A percentile compares a stretch with the other conserved stretches of the same genome.
Conservation (phyloP, 2,329 filamentous ascomycete genomes). For the Aspergillus flavus region DNA sequence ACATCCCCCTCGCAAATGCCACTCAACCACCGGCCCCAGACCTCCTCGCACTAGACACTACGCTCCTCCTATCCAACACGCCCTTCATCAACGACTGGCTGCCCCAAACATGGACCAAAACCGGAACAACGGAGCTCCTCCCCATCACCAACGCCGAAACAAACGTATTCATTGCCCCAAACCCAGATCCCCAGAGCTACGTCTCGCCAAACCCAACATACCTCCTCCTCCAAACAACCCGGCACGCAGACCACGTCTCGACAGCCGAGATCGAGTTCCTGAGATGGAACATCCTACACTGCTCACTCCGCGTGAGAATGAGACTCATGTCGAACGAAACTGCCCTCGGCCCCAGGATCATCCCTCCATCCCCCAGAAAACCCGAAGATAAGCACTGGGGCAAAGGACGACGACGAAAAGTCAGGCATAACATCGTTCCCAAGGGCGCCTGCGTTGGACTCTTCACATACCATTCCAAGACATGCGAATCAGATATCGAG, state of each 20-base stretch:
- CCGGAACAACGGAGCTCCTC: slow-evolving; percentile 36
- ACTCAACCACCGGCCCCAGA: not conserved
- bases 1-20: slow-evolving; percentile 30
- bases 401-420: not conserved
- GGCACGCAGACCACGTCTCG: slow-evolving; percentile 47
- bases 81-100: slow-evolving; percentile 42
- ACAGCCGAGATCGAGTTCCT: slow-evolving; percentile 53
- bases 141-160: slow-evolving; percentile 49
- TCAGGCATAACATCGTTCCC: slow-evolving; percentile 11
- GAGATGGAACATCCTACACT: slow-evolving; percentile 48
- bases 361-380: not conserved
- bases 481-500: slow-evolving; percentile 57
- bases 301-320: slow-evolving; percentile 52
- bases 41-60: slow-evolving; percentile 16
- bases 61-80: slow-evolving; percentile 35
- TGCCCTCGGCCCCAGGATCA: not conserved
- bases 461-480: slow-evolving; percentile 52
- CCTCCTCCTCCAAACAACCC: slow-evolving; percentile 51
- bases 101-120: slow-evolving; percentile 46
- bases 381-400: not conserved
- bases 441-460: slow-evolving; percentile 54
- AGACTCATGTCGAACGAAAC: slow-evolving; percentile 38
- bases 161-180: slow-evolving; percentile 49
- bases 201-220: slow-evolving; percentile 38
- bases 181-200: slow-evolving; percentile 16